These are phyloP conservation scores for Aaosphaeria pasadenensis DNA, from an alignment of 2,329 filamentous ascomycete genomes.

Conservation along the genomic window DNA sequence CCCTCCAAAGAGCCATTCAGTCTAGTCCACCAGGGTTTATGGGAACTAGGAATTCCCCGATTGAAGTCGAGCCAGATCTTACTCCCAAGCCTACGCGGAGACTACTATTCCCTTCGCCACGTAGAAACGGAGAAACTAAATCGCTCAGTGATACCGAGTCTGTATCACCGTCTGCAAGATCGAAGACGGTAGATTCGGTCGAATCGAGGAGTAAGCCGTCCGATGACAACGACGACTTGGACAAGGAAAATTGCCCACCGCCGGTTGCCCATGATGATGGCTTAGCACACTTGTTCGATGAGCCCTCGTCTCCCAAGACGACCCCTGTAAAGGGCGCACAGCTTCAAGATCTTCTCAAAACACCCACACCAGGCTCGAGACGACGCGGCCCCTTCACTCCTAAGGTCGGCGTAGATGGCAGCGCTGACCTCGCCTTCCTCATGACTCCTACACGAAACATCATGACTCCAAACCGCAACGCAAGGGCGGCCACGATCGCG, in stretches of 20 bases:
- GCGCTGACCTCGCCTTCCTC: slow-evolving; percentile 7
- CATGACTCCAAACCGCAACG: slow-evolving; percentile 35
- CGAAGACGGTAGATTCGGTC: slow-evolving; percentile 18
- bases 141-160: slow-evolving; percentile 52
- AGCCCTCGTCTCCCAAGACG: slow-evolving; percentile 54
- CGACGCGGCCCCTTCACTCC: slow-evolving; percentile 36
- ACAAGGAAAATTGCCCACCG: slow-evolving; percentile 58
- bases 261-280: slow-evolving; percentile 49
- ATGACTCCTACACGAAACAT: slow-evolving; percentile 40
- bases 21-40: slow-evolving; percentile 58
- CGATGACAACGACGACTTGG: slow-evolving; percentile 23
- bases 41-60: slow-evolving; percentile 45
- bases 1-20: slow-evolving; percentile 55
- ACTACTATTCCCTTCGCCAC: slow-evolving; percentile 73
- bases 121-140: slow-evolving; percentile 62
- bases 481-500: slow-evolving; percentile 22
- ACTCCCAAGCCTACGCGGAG: slow-evolving; percentile 65
- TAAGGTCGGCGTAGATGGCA: slow-evolving; percentile 17
- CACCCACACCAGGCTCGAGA: slow-evolving; percentile 40
- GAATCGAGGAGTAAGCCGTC: slow-evolving; percentile 1
- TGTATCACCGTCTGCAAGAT: slow-evolving; percentile 3
- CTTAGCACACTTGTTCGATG: slow-evolving; percentile 60
- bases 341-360: slow-evolving; percentile 44
- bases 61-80: slow-evolving; percentile 49
- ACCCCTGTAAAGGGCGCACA: slow-evolving; percentile 59